A percentile compares a stretch with the other conserved stretches of the same genome.
Evolutionary conservation across 2,329 filamentous ascomycete genomes (phyloP).

Genomic region (Microascus cirrosus): DNA sequence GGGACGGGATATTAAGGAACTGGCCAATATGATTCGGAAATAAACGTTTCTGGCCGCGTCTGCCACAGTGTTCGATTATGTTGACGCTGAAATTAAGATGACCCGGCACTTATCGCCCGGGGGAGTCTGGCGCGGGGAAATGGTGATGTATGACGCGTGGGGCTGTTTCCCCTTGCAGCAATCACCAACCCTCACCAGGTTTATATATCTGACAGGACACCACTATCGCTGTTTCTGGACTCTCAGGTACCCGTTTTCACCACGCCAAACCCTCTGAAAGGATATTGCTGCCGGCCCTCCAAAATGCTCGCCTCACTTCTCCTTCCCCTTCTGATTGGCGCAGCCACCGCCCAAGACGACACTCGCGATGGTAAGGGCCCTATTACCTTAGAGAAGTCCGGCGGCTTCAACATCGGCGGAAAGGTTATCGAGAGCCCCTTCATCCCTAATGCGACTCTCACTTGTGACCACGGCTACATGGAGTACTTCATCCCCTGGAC

Average conservation of each 20-base stretch:
- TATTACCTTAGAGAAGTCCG: conserved; percentile 17
- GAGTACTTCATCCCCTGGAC: conserved; percentile 24
- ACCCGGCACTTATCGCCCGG: no score
- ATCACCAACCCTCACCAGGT: background rate
- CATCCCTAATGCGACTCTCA: conserved; percentile 16
- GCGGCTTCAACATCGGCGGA: conserved; percentile 21
- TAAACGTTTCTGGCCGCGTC: background rate
- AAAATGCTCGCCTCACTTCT: background rate
- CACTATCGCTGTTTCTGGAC: background rate
- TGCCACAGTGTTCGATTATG: background rate
- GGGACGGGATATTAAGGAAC: no score
- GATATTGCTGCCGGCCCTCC: background rate
- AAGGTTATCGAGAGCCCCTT: conserved; percentile 14
- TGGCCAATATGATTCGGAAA: background rate
- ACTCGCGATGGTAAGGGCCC: conserved; percentile 5
- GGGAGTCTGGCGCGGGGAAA: no score
- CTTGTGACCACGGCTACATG: conserved; percentile 25
- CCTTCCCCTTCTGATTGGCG: background rate
- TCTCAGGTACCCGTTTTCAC: background rate
- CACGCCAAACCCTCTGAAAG: background rate
- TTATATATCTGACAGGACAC: background rate
- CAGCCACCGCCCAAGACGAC: background rate
- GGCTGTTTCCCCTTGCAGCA: no score
- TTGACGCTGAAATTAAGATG: no score
- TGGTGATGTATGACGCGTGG: no score